A percentile compares a stretch with the other conserved stretches of the same genome.
Conservation (phyloP, 2,329 filamentous ascomycete genomes). For the Hypoxylon sp. region DNA sequence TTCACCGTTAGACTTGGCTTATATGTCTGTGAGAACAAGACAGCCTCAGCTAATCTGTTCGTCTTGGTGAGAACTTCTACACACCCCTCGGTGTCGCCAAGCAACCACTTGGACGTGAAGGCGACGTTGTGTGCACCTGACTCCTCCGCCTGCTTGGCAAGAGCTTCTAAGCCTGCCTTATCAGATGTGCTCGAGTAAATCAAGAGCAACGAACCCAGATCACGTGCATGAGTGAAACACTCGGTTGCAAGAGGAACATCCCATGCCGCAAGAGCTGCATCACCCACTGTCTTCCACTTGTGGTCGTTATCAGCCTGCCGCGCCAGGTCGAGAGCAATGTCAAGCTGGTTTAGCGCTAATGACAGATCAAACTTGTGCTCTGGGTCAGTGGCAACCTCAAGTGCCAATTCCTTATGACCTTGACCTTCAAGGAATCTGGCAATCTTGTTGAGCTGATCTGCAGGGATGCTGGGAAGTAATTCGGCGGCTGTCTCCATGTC, state of each 20-base stretch:
- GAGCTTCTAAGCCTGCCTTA: conserved; percentile 77
- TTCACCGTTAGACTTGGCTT: conserved; percentile 82
- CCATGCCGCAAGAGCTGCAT: conserved; percentile 89
- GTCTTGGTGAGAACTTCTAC: conserved; percentile 85
- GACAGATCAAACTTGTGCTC: conserved; percentile 98
- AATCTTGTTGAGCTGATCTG: conserved; percentile 98
- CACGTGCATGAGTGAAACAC: conserved; percentile 92
- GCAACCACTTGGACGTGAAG: conserved; percentile 90
- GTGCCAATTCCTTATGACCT: conserved; percentile 94
- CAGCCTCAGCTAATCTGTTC: conserved; percentile 85
- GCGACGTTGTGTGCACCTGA: conserved; percentile 91
- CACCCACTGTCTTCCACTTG: conserved; percentile 98
- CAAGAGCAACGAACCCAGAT: conserved; percentile 89
- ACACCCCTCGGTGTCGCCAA: conserved; percentile 86
- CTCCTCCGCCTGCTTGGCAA: conserved; percentile 82
- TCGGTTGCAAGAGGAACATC: conserved; percentile 90
- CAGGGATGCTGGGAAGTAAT: conserved; percentile 84
- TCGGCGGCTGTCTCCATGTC: conserved; percentile 94
- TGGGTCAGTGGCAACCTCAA: conserved; percentile 93
- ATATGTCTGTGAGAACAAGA: conserved; percentile 95
- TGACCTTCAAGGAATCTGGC: conserved; percentile 97
- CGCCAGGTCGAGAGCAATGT: conserved; percentile 88
- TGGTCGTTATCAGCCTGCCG: conserved; percentile 89
- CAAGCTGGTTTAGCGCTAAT: conserved; percentile 83
- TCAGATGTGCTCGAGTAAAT: conserved; percentile 90